Base-by-base conservation (phyloP, 2,329 filamentous ascomycete species). In the Pseudohalonectria lignicola region DNA sequence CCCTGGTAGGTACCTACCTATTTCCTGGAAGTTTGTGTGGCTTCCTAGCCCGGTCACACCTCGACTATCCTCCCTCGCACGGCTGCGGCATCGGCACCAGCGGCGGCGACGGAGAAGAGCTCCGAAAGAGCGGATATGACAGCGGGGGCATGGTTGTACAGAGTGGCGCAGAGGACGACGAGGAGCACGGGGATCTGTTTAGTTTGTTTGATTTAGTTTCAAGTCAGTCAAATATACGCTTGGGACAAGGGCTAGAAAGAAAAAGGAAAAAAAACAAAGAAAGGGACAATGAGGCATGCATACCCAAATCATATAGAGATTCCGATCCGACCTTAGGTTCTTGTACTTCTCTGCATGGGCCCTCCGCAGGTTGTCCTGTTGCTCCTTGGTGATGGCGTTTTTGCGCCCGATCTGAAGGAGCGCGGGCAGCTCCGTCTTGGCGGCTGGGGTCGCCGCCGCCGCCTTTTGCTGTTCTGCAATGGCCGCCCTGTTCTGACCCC, bases 291-390 rank as follows among this genome's bases (percentile, higher is more conserved):
- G 15, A 17, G 15, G 25, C 25, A 16, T 26, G 57, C 65, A 51
- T 69, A 80, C 76, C 78, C 78, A 82, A 49, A 82, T 67, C 47
- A 80, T 77, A 61, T 79, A 82, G 33, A 82, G 61, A 52, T 80
- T 79, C 48, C 70, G 69, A 49, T 82, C 78, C 41, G 71, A 73
- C 46, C 74, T 69, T 42, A 79, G 60, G 42, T 66, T 69, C 67
- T 80, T 81, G 49, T 78, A 62, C 53, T 74, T 79, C 52, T 70
- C 66, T 40, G 76, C 71, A 44, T 76, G 74, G 19, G 69, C 74
- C 37, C 74, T 62, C 32, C 77, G 63, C 44, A 82, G 66, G 46
- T 74, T 74, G 46, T 77, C 74, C 52, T 78, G 74, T 52, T 81
- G 76, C 51, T 79, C 75, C 51, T 69, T 71, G 21, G 76, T 80